Conservation (phyloP, 257 asterid species). For the Forsythia viridissima region DNA sequence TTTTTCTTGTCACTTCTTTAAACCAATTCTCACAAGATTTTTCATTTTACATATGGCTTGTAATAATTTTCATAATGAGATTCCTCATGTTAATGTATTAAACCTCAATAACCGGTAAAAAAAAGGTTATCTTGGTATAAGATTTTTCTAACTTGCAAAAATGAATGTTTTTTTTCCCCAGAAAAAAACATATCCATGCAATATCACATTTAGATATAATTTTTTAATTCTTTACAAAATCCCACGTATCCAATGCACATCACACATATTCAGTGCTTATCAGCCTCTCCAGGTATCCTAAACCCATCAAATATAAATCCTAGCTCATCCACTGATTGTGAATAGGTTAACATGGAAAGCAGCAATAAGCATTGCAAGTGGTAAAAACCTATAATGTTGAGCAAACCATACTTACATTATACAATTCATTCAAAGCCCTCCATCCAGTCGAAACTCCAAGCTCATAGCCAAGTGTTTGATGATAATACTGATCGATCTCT, state of each 20-base stretch:
- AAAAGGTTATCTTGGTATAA: too few species aligned
- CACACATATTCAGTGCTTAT: not conserved
- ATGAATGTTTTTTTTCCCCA: too few species aligned
- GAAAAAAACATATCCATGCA: not conserved
- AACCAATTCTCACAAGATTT: not conserved
- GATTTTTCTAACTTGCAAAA: not conserved
- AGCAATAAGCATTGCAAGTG: not conserved
- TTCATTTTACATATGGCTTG: not conserved
- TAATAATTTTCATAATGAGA: not conserved
- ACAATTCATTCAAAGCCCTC: slow-evolving; percentile 71
- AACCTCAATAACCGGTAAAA: not conserved
- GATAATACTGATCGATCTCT: slow-evolving; percentile 84
- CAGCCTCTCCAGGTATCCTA: not conserved
- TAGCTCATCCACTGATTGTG: not conserved
- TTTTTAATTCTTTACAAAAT: too few species aligned
- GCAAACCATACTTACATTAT: slow-evolving; percentile 61
- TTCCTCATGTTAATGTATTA: not conserved
- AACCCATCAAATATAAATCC: not conserved
- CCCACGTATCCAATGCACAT: not conserved
- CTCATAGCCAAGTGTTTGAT: slow-evolving; percentile 75
- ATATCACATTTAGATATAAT: too few species aligned
- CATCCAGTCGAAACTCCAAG: slow-evolving; percentile 98
- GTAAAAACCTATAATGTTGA: not conserved
- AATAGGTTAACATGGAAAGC: not conserved
- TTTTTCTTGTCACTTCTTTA: not conserved